Evolutionary conservation across 2,329 filamentous ascomycete species (phyloP).

Genomic region (Fusarium haematococcum): DNA sequence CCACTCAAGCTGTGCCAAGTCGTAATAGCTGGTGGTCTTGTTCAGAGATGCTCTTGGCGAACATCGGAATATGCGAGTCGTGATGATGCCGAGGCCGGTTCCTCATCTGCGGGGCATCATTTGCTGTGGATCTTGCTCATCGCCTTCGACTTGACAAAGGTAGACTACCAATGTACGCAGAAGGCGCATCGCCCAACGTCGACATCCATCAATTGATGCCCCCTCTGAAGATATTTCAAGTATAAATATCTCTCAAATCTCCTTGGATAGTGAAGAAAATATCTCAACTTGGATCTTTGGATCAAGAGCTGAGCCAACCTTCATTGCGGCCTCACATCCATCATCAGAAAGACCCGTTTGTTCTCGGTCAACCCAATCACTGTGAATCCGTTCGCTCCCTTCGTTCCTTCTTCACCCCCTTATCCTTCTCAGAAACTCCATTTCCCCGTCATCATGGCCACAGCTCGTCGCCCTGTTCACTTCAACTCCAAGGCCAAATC

Average conservation of each 20-base stretch:
- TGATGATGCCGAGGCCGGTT: not conserved
- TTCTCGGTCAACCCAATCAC: not conserved
- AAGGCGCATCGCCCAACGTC: constrained; percentile 29
- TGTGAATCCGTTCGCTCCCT: not conserved
- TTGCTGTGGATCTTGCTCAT: not conserved
- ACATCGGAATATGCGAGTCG: not conserved
- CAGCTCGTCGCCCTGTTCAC: constrained; percentile 34
- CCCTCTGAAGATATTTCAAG: not conserved
- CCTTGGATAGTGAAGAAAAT: not conserved
- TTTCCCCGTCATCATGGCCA: constrained; percentile 26
- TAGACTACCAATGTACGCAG: constrained; percentile 22
- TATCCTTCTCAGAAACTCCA: not conserved
- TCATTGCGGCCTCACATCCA: not conserved
- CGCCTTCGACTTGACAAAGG: not conserved
- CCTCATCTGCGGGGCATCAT: not conserved
- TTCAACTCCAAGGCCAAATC: constrained; percentile 41
- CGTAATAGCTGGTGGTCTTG: not conserved
- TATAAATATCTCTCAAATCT: constrained; percentile 13
- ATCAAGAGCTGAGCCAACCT: not conserved
- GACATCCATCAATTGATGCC: not conserved
- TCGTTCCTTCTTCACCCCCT: not conserved
- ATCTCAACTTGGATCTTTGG: not conserved
- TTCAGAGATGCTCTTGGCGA: not conserved
- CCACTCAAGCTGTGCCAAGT: too few relatives aligned
- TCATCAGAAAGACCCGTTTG: not conserved